Percentiles rank a stretch among this genome's conserved stretches.
These are phyloP conservation scores for Lecanosticta acicola DNA, from an alignment of 2,329 filamentous ascomycete genomes.

Conservation along the genomic window DNA sequence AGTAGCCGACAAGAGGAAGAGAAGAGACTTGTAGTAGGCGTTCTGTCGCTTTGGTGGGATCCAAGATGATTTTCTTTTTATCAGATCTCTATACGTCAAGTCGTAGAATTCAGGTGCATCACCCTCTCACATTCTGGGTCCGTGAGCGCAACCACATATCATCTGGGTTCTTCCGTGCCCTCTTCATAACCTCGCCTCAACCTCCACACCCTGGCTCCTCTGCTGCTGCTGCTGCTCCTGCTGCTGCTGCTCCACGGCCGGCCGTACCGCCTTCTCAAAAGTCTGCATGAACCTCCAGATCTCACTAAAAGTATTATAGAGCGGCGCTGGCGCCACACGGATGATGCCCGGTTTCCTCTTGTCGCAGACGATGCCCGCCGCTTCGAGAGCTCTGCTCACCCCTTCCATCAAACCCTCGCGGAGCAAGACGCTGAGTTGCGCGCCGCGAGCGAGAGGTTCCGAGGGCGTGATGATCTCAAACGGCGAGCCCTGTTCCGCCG, in stretches of 20 bases:
- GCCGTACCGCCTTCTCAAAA: slow-evolving; percentile 43
- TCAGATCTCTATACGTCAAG: no score
- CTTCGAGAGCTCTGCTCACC: slow-evolving; percentile 59
- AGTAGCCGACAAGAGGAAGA: no score
- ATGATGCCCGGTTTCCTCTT: slow-evolving; percentile 83
- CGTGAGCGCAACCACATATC: no score
- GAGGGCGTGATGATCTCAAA: slow-evolving; percentile 61
- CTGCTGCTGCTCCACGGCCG: no score
- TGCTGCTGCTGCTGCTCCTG: not conserved
- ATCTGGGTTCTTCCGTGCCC: no score
- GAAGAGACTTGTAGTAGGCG: not conserved
- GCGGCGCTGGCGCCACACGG: slow-evolving; percentile 71
- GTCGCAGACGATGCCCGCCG: slow-evolving; percentile 69
- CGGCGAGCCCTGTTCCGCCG: slow-evolving; percentile 15
- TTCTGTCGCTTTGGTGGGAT: not conserved
- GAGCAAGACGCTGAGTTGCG: slow-evolving; percentile 70
- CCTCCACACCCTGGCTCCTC: not conserved
- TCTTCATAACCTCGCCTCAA: slow-evolving; percentile 13
- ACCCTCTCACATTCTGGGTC: no score
- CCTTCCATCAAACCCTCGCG: slow-evolving; percentile 63
- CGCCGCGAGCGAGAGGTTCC: slow-evolving; percentile 62
- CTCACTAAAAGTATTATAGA: slow-evolving; percentile 78
- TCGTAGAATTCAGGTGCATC: no score
- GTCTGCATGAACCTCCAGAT: slow-evolving; percentile 57
- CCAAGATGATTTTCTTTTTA: no score